Percentiles rank a stretch among this genome's conserved stretches.
Evolutionary conservation across 140 eudicot species (phyloP).

Genomic region (Cichorium intybus): DNA sequence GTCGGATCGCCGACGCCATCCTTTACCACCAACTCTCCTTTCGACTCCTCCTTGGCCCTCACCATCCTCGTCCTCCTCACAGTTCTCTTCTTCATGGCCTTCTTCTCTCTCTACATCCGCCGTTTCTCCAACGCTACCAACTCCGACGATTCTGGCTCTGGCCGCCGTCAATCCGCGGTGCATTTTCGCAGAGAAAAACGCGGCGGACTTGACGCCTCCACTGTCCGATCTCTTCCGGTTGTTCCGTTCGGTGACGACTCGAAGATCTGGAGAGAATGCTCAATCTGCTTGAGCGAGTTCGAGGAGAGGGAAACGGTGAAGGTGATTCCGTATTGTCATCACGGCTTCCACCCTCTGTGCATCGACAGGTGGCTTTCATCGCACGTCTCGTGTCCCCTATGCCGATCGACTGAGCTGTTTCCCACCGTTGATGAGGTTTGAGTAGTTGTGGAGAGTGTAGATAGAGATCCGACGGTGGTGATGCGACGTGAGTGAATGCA

Average conservation of each 20-base stretch:
- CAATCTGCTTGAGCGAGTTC: conserved; percentile 72
- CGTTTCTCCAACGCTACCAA: conserved; percentile 30
- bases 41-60: conserved; percentile 59
- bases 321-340: conserved; percentile 65
- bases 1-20: conserved; percentile 14
- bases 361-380: conserved; percentile 81
- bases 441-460: conserved; percentile 16
- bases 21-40: conserved; percentile 25
- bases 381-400: conserved; percentile 71
- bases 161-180: conserved; percentile 8
- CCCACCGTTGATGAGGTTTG: conserved; percentile 22
- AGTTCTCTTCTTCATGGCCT: conserved; percentile 57
- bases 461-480: conserved; percentile 20
- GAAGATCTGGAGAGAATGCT: conserved; percentile 43
- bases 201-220: conserved; percentile 37
- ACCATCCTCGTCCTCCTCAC: conserved; percentile 55
- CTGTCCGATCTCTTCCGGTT: conserved; percentile 40
- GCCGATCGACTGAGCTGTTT: conserved; percentile 52
- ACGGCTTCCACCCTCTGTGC: conserved; percentile 69
- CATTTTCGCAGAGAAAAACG: not conserved
- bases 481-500: conserved; percentile 3
- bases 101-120: conserved; percentile 63
- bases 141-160: conserved; percentile 16
- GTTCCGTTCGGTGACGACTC: conserved; percentile 38
- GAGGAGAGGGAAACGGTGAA: conserved; percentile 60